Evolutionary conservation across 805 yeast species (phyloP), one percentile per base, ranked within the genome.

Genomic region (Teunomyces lycoperdinae): DNA sequence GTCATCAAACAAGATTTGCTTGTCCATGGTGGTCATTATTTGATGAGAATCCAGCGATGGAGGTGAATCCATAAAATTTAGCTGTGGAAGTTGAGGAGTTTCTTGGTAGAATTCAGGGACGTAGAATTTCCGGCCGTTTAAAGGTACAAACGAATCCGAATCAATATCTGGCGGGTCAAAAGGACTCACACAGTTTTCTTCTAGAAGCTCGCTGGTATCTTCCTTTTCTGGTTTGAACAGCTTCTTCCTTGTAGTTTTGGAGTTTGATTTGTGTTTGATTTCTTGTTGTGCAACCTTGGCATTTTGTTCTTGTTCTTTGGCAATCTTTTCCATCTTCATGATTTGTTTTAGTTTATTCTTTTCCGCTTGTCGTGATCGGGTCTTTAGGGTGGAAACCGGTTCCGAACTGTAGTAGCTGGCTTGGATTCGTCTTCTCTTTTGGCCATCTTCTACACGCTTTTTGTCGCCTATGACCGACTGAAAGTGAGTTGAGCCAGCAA

Each of bases 381-480:
- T 51, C 59, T 34, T 51, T 50, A 48, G 32, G 13, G n/a, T 28
- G 53, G 53, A 10, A 52, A 51, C 17, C 34, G 41, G 34, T 39
- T 60, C 68, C 6, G 73, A 71, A 7, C 54, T 56, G 39, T 52
- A 65, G 44, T 58, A 60, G 13, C 53, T 53, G 1, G 71, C 56
- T 28, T 61, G 65, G 16, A 53, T 58, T 26, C 75, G 50, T 44
- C 60, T 59, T 41, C 76, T 57, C 51, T 67, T 69, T 17, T 58
- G 65, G 24, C 74, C 73, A 11, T 54, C 55, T 48, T 62, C 59
- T n/a, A 72, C 61, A 13, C 52, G 42, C 26, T 59, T 55, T 4
- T 62, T 62, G 47, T 72, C 66, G 11, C 76, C 77, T 2, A 67
- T 62, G n/a, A 72, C 65, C 24, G 71, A 64, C 51, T 72, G 76